These are phyloP conservation scores for Erythrobasidium yunnanense DNA, from an alignment of 768 basidiomycete species.

Conservation along the genomic window DNA sequence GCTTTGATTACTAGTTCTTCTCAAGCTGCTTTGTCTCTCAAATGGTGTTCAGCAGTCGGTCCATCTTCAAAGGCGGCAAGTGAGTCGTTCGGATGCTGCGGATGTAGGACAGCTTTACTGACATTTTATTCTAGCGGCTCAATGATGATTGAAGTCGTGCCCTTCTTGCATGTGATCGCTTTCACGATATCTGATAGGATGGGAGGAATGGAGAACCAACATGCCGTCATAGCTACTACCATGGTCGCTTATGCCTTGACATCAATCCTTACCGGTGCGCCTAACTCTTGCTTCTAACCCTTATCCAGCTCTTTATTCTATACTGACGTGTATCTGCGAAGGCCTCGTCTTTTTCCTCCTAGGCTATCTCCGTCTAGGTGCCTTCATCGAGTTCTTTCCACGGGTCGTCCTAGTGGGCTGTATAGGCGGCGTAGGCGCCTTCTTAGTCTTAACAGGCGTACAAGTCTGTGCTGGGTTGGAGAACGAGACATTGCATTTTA, in stretches of 20 bases:
- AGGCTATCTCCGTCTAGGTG: conserved; percentile 62
- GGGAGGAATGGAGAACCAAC: conserved; percentile 57
- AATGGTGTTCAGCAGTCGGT: conserved; percentile 66
- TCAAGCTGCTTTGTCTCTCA: conserved; percentile 57
- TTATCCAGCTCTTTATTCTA: too few species aligned
- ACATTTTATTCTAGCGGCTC: conserved; percentile 38
- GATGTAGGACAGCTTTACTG: not conserved
- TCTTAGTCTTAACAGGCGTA: conserved; percentile 82
- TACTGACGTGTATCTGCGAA: not conserved
- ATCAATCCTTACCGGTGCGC: conserved; percentile 67
- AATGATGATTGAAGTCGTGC: conserved; percentile 94
- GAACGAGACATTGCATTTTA: conserved; percentile 62
- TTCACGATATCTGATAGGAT: conserved; percentile 66
- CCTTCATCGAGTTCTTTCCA: conserved; percentile 87
- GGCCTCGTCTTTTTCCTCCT: conserved; percentile 29
- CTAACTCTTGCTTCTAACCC: too few species aligned
- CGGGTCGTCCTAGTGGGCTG: conserved; percentile 87
- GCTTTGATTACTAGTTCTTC: conserved; percentile 24
- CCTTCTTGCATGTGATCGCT: conserved; percentile 81
- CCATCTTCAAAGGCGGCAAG: conserved; percentile 80
- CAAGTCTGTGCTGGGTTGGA: conserved; percentile 70
- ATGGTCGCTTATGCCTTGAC: conserved; percentile 78
- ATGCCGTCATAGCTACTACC: conserved; percentile 77
- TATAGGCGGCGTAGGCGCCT: conserved; percentile 92
- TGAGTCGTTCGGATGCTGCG: conserved; percentile 38